A percentile compares a stretch with the other conserved stretches of the same genome.
Conservation (phyloP, 306 rosid genomes). For the Fragaria ananassa region DNA sequence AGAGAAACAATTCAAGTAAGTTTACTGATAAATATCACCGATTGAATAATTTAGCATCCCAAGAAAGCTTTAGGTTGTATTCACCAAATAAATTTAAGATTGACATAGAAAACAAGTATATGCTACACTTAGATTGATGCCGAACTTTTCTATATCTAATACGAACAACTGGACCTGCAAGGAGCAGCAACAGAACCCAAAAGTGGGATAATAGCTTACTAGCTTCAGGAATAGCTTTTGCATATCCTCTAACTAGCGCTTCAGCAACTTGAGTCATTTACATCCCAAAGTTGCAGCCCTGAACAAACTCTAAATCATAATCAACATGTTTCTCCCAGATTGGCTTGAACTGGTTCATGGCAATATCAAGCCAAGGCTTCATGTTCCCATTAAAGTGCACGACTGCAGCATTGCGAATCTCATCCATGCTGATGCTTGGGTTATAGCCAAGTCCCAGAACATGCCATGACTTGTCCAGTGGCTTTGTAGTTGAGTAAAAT, state of each 20-base stretch:
- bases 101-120: constrained; percentile 45
- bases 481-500: constrained; percentile 73
- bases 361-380: constrained; percentile 95
- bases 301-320: constrained; percentile 69
- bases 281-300: constrained; percentile 80
- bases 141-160: constrained; percentile 35
- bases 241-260: constrained; percentile 25
- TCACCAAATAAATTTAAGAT: constrained; percentile 34
- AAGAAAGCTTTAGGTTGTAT: constrained; percentile 22
- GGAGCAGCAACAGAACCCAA: constrained; percentile 28
- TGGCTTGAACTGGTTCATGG: constrained; percentile 72
- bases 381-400: constrained; percentile 85
- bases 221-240: constrained; percentile 28
- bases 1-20: constrained; percentile 16
- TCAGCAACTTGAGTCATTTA: constrained; percentile 19
- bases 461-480: constrained; percentile 85
- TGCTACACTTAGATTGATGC: constrained; percentile 51
- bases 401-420: constrained; percentile 77
- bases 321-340: constrained; percentile 85
- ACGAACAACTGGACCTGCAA: constrained; percentile 30
- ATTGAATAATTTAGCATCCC: constrained; percentile 22
- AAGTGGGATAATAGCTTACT: constrained; percentile 23
- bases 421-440: constrained; percentile 80
- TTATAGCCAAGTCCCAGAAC: constrained; percentile 86
- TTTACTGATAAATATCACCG: constrained; percentile 13